Percentiles rank a stretch among this genome's conserved stretches.
These are phyloP conservation scores for Tulasnella sp. DNA, from an alignment of 768 basidiomycete genomes.

Conservation along the genomic window DNA sequence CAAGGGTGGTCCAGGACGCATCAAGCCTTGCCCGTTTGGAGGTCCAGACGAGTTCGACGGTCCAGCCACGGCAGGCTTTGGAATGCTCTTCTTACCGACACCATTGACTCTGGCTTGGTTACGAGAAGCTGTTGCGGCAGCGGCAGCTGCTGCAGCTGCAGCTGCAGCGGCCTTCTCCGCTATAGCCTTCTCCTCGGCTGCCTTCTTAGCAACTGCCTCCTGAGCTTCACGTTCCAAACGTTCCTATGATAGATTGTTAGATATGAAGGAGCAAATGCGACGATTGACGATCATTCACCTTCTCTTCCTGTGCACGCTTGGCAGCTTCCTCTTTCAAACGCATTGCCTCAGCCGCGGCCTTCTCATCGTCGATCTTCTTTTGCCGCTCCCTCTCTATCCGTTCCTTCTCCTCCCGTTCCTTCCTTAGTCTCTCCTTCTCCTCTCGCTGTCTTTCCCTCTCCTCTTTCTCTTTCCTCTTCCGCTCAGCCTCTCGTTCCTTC, in stretches of 20 bases:
- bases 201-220: constrained; percentile 19
- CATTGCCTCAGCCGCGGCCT: constrained; percentile 16
- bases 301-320: constrained; percentile 19
- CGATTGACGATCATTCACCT: constrained; percentile 9
- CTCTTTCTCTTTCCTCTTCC: constrained; percentile 41
- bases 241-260: not conserved
- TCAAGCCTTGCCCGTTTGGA: not conserved
- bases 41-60: too few relatives aligned
- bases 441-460: constrained; percentile 35
- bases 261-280: not conserved
- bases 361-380: constrained; percentile 26
- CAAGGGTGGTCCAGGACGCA: not conserved
- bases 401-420: constrained; percentile 50
- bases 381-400: constrained; percentile 52
- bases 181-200: constrained; percentile 18
- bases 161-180: constrained; percentile 20
- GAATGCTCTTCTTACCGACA: not conserved
- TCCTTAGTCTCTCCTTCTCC: constrained; percentile 33
- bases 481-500: constrained; percentile 57
- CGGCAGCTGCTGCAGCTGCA: constrained; percentile 18
- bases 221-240: constrained; percentile 17
- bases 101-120: not conserved
- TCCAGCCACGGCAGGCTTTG: not conserved
- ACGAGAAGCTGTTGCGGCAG: constrained; percentile 11
- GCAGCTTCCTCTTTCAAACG: not conserved